Conservation (phyloP, 2,329 filamentous ascomycete species). For the Penicillium sp. region DNA sequence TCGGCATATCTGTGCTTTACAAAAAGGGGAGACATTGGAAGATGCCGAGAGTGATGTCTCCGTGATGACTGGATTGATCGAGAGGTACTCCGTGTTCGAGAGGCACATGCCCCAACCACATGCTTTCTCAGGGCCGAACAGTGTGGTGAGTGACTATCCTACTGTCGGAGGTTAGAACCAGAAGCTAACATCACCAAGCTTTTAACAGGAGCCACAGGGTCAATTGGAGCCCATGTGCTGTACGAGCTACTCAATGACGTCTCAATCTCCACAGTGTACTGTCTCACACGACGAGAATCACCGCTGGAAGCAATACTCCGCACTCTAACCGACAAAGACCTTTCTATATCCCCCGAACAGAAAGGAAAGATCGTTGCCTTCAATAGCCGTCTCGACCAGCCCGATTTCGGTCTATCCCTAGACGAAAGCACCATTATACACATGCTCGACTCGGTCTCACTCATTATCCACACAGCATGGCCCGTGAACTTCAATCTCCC, state of each 20-base stretch:
- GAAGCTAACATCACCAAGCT: conserved; percentile 18
- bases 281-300: conserved; percentile 33
- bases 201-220: conserved; percentile 47
- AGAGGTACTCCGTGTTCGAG: conserved; percentile 48
- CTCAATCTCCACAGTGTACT: conserved; percentile 37
- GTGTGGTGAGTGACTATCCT: conserved; percentile 23
- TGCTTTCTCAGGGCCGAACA: conserved; percentile 16
- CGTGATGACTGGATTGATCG: conserved; percentile 47
- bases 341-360: conserved; percentile 23
- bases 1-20: conserved; percentile 30
- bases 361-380: conserved; percentile 42
- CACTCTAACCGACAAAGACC: conserved; percentile 22
- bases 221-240: conserved; percentile 44
- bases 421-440: conserved; percentile 33
- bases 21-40: conserved; percentile 18
- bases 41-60: conserved; percentile 19
- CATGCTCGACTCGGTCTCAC: conserved; percentile 43
- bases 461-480: conserved; percentile 55
- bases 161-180: not conserved
- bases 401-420: conserved; percentile 42
- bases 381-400: conserved; percentile 40
- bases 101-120: conserved; percentile 23
- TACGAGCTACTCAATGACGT: conserved; percentile 38
- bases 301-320: conserved; percentile 24
- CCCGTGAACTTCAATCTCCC: conserved; percentile 56